Conservation (phyloP, 192 early-diverging fungal genomes). For the Backusella tuberculispora region DNA sequence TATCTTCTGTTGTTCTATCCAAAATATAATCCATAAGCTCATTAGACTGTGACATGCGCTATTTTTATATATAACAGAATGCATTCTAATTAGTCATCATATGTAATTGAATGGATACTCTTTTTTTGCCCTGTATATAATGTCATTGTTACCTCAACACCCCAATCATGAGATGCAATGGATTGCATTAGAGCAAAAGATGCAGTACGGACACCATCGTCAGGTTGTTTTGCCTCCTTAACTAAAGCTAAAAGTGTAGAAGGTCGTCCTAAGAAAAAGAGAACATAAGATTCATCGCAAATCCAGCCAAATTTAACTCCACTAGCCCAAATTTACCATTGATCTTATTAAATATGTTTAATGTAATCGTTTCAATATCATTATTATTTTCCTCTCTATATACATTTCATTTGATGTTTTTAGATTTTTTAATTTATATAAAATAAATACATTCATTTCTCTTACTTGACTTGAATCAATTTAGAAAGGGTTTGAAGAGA, state of each 20-base stretch:
- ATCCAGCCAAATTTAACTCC: neutral
- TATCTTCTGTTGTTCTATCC: constrained; percentile 40
- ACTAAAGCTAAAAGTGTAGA: constrained; percentile 29
- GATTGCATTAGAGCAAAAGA: constrained; percentile 43
- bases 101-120: neutral
- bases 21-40: constrained; percentile 46
- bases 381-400: neutral
- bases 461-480: constrained; percentile 40
- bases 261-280: constrained; percentile 21
- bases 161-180: constrained; percentile 36
- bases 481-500: constrained; percentile 41
- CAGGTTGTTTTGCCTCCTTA: constrained; percentile 26
- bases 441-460: no score
- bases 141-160: constrained; percentile 21
- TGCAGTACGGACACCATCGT: constrained; percentile 33
- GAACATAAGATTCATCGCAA: neutral
- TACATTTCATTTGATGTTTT: neutral
- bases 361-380: constrained; percentile 20
- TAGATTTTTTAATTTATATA: neutral
- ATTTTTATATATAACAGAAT: neutral
- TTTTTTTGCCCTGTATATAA: neutral
- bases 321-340: constrained; percentile 15
- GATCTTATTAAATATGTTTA: constrained; percentile 17
- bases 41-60: constrained; percentile 26
- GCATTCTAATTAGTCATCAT: neutral